A percentile compares a stretch with the other conserved stretches of the same genome.
Conservation (phyloP, 306 rosid species). For the Carpinus viminea region DNA sequence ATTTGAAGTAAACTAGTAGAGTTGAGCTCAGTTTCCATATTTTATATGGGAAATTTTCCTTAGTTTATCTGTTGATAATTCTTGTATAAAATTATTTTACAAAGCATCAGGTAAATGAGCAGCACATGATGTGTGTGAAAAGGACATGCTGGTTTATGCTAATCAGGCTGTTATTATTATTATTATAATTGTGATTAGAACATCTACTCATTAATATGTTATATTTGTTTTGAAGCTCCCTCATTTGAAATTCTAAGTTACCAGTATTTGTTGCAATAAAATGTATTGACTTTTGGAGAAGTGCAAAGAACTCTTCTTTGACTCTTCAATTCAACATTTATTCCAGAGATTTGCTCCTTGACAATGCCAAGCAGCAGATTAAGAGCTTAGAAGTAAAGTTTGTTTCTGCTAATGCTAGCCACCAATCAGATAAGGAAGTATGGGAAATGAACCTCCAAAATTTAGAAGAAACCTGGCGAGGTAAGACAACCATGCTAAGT, state of each 20-base stretch:
- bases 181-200: not conserved
- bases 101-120: not conserved
- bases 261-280: not conserved
- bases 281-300: constrained; percentile 15
- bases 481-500: constrained; percentile 47
- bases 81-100: not conserved
- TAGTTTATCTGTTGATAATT: not conserved
- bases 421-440: constrained; percentile 77
- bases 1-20: not conserved
- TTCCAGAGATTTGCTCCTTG: constrained; percentile 71
- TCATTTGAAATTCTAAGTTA: constrained; percentile 4
- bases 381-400: constrained; percentile 76
- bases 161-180: not conserved
- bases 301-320: constrained; percentile 24
- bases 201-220: not conserved
- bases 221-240: not conserved
- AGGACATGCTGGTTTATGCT: not conserved
- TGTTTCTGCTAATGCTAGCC: constrained; percentile 57
- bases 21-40: not conserved
- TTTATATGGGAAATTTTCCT: not conserved
- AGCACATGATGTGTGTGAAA: not conserved
- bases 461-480: constrained; percentile 92
- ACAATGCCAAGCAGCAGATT: constrained; percentile 56
- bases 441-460: constrained; percentile 85
- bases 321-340: constrained; percentile 35